Conservation (phyloP, 2,329 filamentous ascomycete species). For the Balansia obtecta region DNA sequence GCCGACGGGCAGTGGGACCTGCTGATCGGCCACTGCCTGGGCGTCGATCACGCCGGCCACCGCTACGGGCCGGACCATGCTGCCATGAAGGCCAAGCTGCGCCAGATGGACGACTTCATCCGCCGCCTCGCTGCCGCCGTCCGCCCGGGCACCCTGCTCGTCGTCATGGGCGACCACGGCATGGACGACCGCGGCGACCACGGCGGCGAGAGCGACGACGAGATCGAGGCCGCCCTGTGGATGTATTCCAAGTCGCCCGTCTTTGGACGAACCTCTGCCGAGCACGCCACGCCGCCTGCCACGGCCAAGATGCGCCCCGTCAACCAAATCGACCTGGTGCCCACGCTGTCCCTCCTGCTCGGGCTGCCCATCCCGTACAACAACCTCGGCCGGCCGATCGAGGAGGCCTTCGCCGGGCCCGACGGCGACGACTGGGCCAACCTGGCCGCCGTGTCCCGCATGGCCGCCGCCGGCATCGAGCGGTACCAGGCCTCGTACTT, state of each 20-base stretch:
- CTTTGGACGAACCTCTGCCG: conserved; percentile 65
- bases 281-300: conserved; percentile 43
- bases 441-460: conserved; percentile 61
- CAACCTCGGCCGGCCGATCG: conserved; percentile 83
- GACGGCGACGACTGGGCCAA: conserved; percentile 62
- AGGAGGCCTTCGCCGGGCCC: conserved; percentile 74
- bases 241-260: conserved; percentile 87
- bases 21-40: conserved; percentile 86
- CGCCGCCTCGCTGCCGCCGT: conserved; percentile 56
- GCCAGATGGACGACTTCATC: conserved; percentile 80
- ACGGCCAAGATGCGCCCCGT: conserved; percentile 67
- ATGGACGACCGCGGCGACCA: conserved; percentile 98
- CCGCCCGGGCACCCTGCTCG: conserved; percentile 64
- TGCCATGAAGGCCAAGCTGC: conserved; percentile 81
- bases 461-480: conserved; percentile 76
- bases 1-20: conserved; percentile 73
- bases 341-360: conserved; percentile 75
- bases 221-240: conserved; percentile 90
- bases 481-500: conserved; percentile 82
- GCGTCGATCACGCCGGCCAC: conserved; percentile 94
- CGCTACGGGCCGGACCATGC: conserved; percentile 87
- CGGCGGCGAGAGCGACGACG: conserved; percentile 94
- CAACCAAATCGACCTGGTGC: conserved; percentile 88
- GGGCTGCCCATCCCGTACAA: conserved; percentile 94
- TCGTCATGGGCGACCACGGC: conserved; percentile 98